Base-by-base conservation (phyloP, 768 basidiomycete genomes). In the Amanita pseudoporphyria region DNA sequence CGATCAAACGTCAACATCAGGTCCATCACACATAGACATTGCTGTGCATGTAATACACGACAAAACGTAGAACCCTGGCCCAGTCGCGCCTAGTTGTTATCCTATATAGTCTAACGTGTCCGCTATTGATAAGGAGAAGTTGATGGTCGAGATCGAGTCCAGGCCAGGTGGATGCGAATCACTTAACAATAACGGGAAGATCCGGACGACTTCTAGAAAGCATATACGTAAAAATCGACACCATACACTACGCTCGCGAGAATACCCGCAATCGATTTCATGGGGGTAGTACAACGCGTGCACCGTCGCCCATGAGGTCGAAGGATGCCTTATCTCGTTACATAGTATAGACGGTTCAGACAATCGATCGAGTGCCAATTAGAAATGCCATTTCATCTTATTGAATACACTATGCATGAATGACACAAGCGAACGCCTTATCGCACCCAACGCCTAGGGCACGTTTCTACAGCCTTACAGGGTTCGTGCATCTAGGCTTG, bases 401-500 rank as follows among this genome's bases (percentile, higher is more conserved):
- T 37, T 18, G 26, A 37, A 37, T 37, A 28, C 26, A 28, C 12
- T n/a, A 35, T 35, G 14, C 36, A n/a, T 16, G n/a, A 6, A 37
- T 37, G 36, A 37, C n/a, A 18, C n/a, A n/a, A 14, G 14, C 6
- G n/a, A 37, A 37, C 6, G 36, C 36, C 14, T 37, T 37, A 18
- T 16, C 36, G 16, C 6, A 18, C 3, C 6, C 36, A 37, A 37
- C 18, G 36, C 6, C 3, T 45, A 37, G 26, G 33, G 36, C 48
- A 49, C 45, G 41, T 41, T 51, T 56, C 32, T 49, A 56, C 39
- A 26, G 31, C 39, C 41, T 37, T 28, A 42, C 54, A 30, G 54
- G 52, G 47, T 50, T 53, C 26, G 28, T 53, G 52, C 54, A 55
- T 3, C 3, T 24, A 10, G 54, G 54, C 16, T 38, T 28, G 24